These are phyloP conservation scores for Baorangia bicolor DNA, from an alignment of 768 basidiomycete genomes.

Conservation along the genomic window DNA sequence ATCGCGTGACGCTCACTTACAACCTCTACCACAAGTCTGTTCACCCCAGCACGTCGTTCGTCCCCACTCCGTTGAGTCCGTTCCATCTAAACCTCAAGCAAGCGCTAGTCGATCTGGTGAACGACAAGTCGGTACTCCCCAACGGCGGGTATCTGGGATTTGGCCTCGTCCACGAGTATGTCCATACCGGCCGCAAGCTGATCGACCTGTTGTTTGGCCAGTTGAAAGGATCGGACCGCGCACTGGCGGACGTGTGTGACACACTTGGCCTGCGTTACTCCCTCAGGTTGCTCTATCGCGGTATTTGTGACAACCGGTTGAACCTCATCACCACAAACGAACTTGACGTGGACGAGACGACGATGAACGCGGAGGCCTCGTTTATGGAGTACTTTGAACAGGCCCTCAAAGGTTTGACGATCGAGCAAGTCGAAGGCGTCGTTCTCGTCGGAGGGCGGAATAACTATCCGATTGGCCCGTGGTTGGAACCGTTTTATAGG, in stretches of 20 bases:
- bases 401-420: not conserved
- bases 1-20: conserved; percentile 46
- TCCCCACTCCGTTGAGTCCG: not conserved
- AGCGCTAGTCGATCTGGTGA: not conserved
- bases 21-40: conserved; percentile 29
- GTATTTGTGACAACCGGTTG: accelerated
- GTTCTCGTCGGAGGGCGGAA: not conserved
- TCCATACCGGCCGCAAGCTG: not conserved
- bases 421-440: conserved; percentile 6
- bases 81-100: not conserved
- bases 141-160: conserved; percentile 10
- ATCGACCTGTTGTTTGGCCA: not conserved
- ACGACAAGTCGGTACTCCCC: not conserved
- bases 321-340: not conserved
- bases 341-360: not conserved
- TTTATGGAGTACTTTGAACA: not conserved
- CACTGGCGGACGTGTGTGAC: conserved; percentile 5
- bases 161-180: conserved; percentile 14
- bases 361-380: not conserved
- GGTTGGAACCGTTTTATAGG: not conserved
- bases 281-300: conserved; percentile 1
- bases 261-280: conserved; percentile 2
- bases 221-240: conserved; percentile 15
- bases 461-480: not conserved
- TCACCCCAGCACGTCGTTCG: not conserved